These are phyloP conservation scores for Dacryopinax spathularia DNA, from an alignment of 768 basidiomycete genomes.

Conservation along the genomic window DNA sequence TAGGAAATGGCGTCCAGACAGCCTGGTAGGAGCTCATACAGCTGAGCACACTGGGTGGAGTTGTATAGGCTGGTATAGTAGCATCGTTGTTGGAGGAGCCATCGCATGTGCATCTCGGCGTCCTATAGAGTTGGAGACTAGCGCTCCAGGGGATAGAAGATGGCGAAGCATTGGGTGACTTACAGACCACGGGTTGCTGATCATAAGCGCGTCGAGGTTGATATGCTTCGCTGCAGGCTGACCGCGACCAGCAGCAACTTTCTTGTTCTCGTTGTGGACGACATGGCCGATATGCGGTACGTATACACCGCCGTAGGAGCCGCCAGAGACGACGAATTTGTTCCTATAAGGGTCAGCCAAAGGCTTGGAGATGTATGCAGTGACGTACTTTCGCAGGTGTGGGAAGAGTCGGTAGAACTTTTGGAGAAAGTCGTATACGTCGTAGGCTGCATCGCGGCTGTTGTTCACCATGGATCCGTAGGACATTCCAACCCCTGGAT, in stretches of 20 bases:
- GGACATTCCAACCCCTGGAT: constrained; percentile 24
- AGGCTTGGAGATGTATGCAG: no score
- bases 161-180: neutral
- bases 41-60: constrained; percentile 19
- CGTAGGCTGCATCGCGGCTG: constrained; percentile 22
- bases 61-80: constrained; percentile 22
- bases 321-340: constrained; percentile 20
- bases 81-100: constrained; percentile 23
- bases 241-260: constrained; percentile 14
- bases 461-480: constrained; percentile 25
- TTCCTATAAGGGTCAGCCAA: neutral
- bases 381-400: no score
- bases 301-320: constrained; percentile 28
- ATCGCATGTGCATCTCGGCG: constrained; percentile 19
- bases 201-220: constrained; percentile 24
- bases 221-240: constrained; percentile 17
- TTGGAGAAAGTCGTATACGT: constrained; percentile 28
- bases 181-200: constrained; percentile 21
- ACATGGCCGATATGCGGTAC: constrained; percentile 27
- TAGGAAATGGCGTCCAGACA: constrained; percentile 16
- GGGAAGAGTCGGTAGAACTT: constrained; percentile 19
- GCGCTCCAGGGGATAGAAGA: no score
- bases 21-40: constrained; percentile 16
- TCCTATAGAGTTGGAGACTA: constrained; percentile 14
- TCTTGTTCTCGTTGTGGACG: constrained; percentile 24